A percentile compares a stretch with the other conserved stretches of the same genome.
These are phyloP conservation scores for Tilletia setariae DNA, from an alignment of 1,284 basidiomycete genomes.

Conservation along the genomic window DNA sequence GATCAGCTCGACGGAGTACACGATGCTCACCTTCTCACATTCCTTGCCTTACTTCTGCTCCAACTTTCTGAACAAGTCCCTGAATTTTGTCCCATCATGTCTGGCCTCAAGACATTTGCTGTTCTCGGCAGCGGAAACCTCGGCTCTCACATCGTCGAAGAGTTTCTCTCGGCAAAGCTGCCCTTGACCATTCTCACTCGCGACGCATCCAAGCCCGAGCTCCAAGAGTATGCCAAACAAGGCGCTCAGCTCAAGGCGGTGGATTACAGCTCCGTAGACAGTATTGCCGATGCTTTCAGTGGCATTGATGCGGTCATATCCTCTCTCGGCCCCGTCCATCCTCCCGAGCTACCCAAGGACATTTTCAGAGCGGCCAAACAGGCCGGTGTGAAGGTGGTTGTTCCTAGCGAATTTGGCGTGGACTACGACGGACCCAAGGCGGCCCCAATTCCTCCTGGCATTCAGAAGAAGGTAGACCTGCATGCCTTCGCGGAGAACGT, in stretches of 20 bases:
- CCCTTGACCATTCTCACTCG: constrained; percentile 27
- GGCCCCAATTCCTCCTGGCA: neutral
- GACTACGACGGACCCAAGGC: neutral
- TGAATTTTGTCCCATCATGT: neutral
- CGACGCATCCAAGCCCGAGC: constrained; percentile 18
- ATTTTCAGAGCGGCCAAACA: constrained; percentile 53
- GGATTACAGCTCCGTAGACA: constrained; percentile 51
- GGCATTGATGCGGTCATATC: constrained; percentile 56
- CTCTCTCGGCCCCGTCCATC: constrained; percentile 25
- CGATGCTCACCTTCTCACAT: too few relatives aligned
- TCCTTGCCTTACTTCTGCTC: too few relatives aligned
- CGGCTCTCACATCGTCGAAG: constrained; percentile 18
- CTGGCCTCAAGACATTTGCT: constrained; percentile 25
- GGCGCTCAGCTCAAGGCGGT: constrained; percentile 31
- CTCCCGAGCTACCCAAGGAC: constrained; percentile 45
- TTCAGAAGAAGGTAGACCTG: neutral
- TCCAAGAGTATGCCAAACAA: constrained; percentile 14
- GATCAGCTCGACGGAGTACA: too few relatives aligned
- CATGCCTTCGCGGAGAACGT: neutral
- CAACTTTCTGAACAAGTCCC: too few relatives aligned
- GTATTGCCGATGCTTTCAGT: constrained; percentile 48
- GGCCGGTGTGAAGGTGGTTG: constrained; percentile 56
- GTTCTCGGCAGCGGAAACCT: constrained; percentile 24
- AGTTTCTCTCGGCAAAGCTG: constrained; percentile 22
- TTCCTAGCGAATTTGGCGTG: constrained; percentile 52